Conservation (phyloP, 305 asterid genomes). For the Plantago coronopus region DNA sequence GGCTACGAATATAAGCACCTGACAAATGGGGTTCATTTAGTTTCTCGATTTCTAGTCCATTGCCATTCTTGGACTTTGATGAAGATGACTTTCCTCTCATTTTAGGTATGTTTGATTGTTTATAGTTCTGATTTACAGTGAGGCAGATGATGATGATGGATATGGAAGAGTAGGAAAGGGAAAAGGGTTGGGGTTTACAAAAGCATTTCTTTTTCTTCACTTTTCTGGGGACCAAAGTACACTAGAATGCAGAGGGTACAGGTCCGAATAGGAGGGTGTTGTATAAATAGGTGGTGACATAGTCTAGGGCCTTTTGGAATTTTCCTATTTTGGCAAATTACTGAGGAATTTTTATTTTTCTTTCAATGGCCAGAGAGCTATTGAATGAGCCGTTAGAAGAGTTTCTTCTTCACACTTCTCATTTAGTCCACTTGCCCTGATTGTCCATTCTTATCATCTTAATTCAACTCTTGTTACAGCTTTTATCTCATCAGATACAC, state of each 20-base stretch:
- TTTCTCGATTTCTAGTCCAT: conserved; percentile 41
- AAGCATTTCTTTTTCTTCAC: conserved; percentile 28
- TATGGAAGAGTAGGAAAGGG: conserved; percentile 30
- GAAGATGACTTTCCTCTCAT: conserved; percentile 83
- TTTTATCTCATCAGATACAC: not conserved
- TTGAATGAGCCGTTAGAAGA: conserved; percentile 22
- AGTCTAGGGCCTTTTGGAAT: conserved; percentile 56
- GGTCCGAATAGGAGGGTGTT: conserved; percentile 49
- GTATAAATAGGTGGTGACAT: conserved; percentile 76
- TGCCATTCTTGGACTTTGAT: conserved; percentile 45
- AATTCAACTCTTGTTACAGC: not conserved
- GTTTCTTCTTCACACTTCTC: conserved; percentile 2
- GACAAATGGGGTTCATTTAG: conserved; percentile 72
- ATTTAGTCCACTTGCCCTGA: conserved; percentile 12
- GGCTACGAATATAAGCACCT: conserved; percentile 88
- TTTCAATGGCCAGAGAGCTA: conserved; percentile 11
- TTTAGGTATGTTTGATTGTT: not conserved
- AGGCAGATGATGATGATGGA: conserved; percentile 10
- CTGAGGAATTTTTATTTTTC: conserved; percentile 31
- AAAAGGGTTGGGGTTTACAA: conserved; percentile 28
- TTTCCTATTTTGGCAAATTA: conserved; percentile 53
- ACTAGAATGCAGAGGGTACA: conserved; percentile 59
- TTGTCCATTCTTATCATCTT: conserved; percentile 7
- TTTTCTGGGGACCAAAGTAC: conserved; percentile 61
- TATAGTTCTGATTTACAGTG: conserved; percentile 9